Percentiles rank a stretch among this genome's conserved stretches.
phyloP scores from a whole-genome alignment of 768 basidiomycete species.

The Hemileccinum rubropunctum region DNA sequence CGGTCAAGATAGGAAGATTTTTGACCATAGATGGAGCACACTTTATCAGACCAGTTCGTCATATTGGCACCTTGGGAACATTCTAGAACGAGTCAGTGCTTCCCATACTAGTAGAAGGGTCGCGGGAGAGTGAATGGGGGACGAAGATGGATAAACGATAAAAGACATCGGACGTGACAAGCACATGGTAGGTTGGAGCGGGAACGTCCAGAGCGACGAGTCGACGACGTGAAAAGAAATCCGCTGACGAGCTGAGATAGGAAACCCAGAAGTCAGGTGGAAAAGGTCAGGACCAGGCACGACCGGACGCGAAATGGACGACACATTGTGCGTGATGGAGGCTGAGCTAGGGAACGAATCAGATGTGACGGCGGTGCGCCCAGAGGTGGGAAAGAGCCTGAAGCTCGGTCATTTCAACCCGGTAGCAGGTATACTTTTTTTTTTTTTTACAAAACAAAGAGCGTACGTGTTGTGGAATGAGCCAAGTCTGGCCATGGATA shows the following conservation, averaged over 20 bases:
- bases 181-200: not conserved
- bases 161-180: not conserved
- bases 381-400: not conserved
- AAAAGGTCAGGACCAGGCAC: slow-evolving; percentile 19
- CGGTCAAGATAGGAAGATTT: not conserved
- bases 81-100: slow-evolving; percentile 1
- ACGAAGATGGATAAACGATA: not conserved
- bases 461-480: not conserved
- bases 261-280: not conserved
- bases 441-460: slow-evolving; percentile 3
- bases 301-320: not conserved
- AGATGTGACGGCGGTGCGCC: slow-evolving; percentile 19
- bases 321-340: slow-evolving; percentile 9
- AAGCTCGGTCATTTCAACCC: not conserved
- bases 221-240: not conserved
- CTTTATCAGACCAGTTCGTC: slow-evolving; percentile 10
- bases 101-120: slow-evolving; percentile 25
- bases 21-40: not conserved
- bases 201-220: not conserved
- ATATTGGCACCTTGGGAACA: not conserved
- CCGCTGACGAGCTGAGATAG: not conserved
- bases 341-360: slow-evolving; percentile 12
- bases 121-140: slow-evolving; percentile 5
- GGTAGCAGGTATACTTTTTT: slow-evolving; percentile 1
- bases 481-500: slow-evolving; percentile 5